Evolutionary conservation across 768 basidiomycete species (phyloP).

Genomic region (Candolleomyces aberdarensis): DNA sequence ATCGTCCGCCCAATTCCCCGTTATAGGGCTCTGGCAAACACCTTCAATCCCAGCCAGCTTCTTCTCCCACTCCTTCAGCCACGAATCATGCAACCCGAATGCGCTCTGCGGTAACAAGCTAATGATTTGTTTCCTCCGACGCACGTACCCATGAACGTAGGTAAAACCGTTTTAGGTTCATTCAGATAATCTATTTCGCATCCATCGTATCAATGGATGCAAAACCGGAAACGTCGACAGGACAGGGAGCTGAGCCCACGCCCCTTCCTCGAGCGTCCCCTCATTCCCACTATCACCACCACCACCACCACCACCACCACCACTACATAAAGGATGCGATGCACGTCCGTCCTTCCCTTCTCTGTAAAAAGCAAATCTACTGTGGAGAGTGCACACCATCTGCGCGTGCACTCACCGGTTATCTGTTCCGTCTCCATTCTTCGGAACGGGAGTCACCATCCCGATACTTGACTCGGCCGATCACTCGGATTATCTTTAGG

Average conservation of each 20-base stretch:
- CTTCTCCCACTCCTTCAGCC: conserved; percentile 48
- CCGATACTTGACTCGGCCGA: no score
- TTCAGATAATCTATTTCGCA: conserved; percentile 72
- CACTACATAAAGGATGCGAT: conserved; percentile 45
- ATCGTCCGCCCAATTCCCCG: background rate
- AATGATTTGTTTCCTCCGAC: conserved; percentile 34
- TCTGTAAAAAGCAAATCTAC: conserved; percentile 66
- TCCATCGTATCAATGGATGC: conserved; percentile 54
- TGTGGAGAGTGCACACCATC: no score
- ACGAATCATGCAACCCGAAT: conserved; percentile 37
- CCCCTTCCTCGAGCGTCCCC: conserved; percentile 47
- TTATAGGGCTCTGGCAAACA: background rate
- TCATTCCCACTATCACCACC: conserved; percentile 19
- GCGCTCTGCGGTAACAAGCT: conserved; percentile 52
- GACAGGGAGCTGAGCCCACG: conserved; percentile 52
- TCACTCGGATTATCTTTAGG: no score
- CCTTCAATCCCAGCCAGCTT: conserved; percentile 15
- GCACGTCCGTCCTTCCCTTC: conserved; percentile 60
- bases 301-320: conserved; percentile 18
- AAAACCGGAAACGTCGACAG: conserved; percentile 62
- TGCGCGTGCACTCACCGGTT: no score
- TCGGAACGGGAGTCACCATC: no score
- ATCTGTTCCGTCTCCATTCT: no score
- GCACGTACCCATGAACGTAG: conserved; percentile 51
- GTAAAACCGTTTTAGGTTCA: conserved; percentile 62